Base-by-base conservation (phyloP, 768 basidiomycete species). In the Calvatia gigantea region DNA sequence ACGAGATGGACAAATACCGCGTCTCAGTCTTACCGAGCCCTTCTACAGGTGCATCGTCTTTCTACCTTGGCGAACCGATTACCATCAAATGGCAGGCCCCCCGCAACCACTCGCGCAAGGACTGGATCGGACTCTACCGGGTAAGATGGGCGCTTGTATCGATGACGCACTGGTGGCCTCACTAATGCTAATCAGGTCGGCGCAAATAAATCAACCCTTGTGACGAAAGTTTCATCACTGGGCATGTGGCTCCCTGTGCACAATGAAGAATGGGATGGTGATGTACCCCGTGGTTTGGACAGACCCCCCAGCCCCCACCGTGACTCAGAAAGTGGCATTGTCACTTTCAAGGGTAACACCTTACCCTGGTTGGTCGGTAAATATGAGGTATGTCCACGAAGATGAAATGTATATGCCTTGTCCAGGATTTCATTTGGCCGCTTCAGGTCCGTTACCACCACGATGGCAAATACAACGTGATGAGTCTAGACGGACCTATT, bases 381-480 rank as follows among this genome's bases (percentile, higher is more conserved):
- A 49, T 99, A 98, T 67, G 97, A 99, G 77, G 85, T 92, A 62
- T 72, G 69, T 62, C 12, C 39, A 46, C 21, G 25, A 28, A 35
- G n/a, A 56, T 45, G 25, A 42, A 32, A 38, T 51, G 44, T 42
- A 35, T 27, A 45, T 33, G 31, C 6, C 45, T 11, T 17, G 6
- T 39, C 49, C 38, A 29, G 46, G 19, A 44, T 44, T 35, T 60
- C 47, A 58, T 52, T 11, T 35, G 27, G 2, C 17, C 23, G 23
- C 42, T 46, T 25, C 58, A 90, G 89, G 76, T 89, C 57, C 86
- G 93, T 2, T 95, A 94, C 67, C 97, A 99, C 64, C 95, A 98
- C 65, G 93, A 97, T 68, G 94, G 94, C 45, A 98, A 95, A 69
- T 91, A 99, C 71, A 97, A 94, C 69, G 97, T 98, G 54, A 89